Evolutionary conservation across 768 basidiomycete species (phyloP).

Genomic region (Suillus fuscotomentosus): DNA sequence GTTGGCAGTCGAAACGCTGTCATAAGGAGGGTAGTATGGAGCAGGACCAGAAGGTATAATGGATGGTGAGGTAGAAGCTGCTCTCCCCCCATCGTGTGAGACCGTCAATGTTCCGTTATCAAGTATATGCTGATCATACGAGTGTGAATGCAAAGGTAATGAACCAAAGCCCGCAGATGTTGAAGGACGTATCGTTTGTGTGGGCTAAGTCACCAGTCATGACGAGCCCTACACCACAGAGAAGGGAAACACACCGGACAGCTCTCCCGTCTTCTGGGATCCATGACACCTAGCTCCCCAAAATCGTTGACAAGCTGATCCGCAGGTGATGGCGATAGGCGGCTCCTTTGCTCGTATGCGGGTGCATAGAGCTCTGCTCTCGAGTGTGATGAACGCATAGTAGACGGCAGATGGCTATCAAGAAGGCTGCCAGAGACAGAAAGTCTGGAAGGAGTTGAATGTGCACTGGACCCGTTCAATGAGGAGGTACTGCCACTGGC

Average conservation of each 20-base stretch:
- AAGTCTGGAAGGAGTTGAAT: constrained; percentile 10
- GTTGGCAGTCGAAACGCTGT: constrained; percentile 32
- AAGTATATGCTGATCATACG: constrained; percentile 35
- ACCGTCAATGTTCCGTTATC: neutral
- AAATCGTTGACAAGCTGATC: constrained; percentile 65
- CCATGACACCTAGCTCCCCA: constrained; percentile 58
- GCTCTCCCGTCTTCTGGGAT: constrained; percentile 52
- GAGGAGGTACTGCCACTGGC: constrained; percentile 33
- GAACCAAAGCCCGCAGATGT: constrained; percentile 32
- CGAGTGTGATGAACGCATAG: constrained; percentile 61
- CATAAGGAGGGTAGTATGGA: constrained; percentile 47
- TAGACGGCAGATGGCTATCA: constrained; percentile 57
- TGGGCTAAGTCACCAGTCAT: constrained; percentile 26
- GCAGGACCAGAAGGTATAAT: constrained; percentile 31
- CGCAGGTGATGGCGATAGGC: constrained; percentile 33
- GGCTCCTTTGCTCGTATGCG: constrained; percentile 61
- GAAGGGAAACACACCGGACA: constrained; percentile 47
- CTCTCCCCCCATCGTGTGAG: constrained; percentile 15
- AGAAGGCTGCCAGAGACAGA: constrained; percentile 28
- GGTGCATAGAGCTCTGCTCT: constrained; percentile 71
- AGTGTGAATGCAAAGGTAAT: constrained; percentile 34
- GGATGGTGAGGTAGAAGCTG: constrained; percentile 34
- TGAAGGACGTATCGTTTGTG: constrained; percentile 38
- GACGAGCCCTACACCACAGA: constrained; percentile 11
- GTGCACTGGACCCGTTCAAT: constrained; percentile 21